phyloP scores from a whole-genome alignment of 1,284 basidiomycete species.

The Veloporphyrellus conicus region DNA sequence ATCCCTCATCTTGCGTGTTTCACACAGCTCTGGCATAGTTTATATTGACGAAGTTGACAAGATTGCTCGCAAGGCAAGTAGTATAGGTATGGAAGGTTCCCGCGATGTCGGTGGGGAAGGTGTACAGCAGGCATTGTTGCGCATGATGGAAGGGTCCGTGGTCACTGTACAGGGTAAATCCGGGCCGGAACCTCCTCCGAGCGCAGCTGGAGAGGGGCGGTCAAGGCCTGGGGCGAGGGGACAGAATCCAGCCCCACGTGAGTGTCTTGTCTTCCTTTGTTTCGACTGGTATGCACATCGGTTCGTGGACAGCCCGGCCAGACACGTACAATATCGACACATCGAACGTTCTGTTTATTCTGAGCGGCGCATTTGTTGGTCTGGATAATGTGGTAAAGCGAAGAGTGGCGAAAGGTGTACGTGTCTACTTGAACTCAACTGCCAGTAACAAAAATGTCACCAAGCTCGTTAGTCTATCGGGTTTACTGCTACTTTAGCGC shows the following conservation, averaged over 20 bases:
- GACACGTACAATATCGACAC: constrained; percentile 79
- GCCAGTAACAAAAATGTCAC: not conserved
- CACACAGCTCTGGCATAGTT: constrained; percentile 77
- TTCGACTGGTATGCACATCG: not conserved
- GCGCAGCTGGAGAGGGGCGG: constrained; percentile 41
- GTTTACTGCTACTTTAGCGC: constrained; percentile 69
- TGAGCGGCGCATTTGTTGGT: constrained; percentile 93
- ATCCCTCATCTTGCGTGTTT: constrained; percentile 6
- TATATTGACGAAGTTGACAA: constrained; percentile 98
- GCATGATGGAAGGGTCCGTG: constrained; percentile 89
- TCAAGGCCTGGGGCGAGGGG: constrained; percentile 42
- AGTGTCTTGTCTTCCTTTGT: constrained; percentile 3
- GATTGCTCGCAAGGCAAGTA: constrained; percentile 67
- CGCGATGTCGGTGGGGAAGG: constrained; percentile 95
- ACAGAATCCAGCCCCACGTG: constrained; percentile 24
- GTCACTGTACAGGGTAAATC: constrained; percentile 77
- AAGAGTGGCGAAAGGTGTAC: constrained; percentile 77
- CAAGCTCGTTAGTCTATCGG: constrained; percentile 68
- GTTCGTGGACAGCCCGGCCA: constrained; percentile 47
- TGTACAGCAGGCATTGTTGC: constrained; percentile 87
- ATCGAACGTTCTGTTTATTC: constrained; percentile 84
- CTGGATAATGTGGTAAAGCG: constrained; percentile 78
- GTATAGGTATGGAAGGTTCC: constrained; percentile 64
- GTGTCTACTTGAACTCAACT: constrained; percentile 30
- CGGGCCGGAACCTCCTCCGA: constrained; percentile 42